Conservation (phyloP, 371 early-diverging fungal species). For the Rhizopus delemar region DNA sequence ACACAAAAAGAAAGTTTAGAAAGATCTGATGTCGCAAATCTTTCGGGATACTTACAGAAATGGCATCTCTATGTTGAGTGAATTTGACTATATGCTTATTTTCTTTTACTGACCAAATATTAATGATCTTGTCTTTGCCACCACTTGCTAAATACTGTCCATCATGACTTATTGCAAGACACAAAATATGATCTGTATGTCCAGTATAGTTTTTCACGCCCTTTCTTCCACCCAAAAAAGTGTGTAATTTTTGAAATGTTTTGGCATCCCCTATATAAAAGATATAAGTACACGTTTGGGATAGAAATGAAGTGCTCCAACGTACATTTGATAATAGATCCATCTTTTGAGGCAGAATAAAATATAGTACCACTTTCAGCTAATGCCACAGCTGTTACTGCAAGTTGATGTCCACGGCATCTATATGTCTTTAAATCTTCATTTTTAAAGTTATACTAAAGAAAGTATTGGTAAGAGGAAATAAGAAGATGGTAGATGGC, state of each 20-base stretch:
- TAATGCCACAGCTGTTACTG: constrained; percentile 80
- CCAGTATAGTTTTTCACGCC: constrained; percentile 74
- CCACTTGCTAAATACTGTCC: constrained; percentile 81
- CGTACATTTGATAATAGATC: constrained; percentile 83
- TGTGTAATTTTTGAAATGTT: constrained; percentile 59
- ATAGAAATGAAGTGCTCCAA: not conserved
- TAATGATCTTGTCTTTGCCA: constrained; percentile 87
- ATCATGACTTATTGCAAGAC: constrained; percentile 82
- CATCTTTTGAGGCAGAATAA: constrained; percentile 91
- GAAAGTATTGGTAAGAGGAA: not conserved
- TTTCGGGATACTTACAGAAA: constrained; percentile 57
- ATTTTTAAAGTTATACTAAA: constrained; percentile 49
- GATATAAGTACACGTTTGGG: no score
- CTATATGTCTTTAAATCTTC: constrained; percentile 40
- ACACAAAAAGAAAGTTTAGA: constrained; percentile 2
- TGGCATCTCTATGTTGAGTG: constrained; percentile 89
- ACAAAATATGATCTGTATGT: constrained; percentile 82
- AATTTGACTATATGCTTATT: constrained; percentile 73
- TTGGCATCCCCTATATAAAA: constrained; percentile 56
- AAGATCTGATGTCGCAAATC: not conserved
- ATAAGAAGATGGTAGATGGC: not conserved
- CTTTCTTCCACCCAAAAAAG: constrained; percentile 74
- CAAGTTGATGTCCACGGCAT: constrained; percentile 68
- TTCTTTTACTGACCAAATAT: constrained; percentile 86
- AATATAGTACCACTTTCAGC: constrained; percentile 67